phyloP scores from a whole-genome alignment of 2,329 filamentous ascomycete genomes.

The Cladosporium sp. region DNA sequence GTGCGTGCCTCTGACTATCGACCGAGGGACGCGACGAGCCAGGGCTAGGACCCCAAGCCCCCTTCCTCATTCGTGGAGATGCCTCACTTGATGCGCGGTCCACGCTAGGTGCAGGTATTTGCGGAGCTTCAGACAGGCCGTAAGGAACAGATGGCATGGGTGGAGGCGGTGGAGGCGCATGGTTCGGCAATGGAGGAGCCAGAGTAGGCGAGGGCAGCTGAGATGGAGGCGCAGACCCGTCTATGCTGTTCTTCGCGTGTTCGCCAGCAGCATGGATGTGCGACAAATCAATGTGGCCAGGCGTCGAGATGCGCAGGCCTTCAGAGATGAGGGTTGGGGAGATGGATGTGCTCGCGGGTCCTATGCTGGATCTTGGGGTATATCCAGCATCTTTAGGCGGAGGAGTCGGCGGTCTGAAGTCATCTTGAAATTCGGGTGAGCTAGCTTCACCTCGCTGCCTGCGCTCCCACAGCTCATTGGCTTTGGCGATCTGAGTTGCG shows the following conservation, averaged over 20 bases:
- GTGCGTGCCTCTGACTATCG: slow-evolving; percentile 34
- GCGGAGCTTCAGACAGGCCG: slow-evolving; percentile 31
- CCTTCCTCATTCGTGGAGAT: slow-evolving; percentile 33
- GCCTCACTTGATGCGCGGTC: slow-evolving; percentile 35
- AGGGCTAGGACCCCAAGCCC: slow-evolving; percentile 32
- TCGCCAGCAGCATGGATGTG: slow-evolving; percentile 39
- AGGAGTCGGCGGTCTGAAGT: slow-evolving; percentile 42
- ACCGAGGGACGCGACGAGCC: slow-evolving; percentile 36
- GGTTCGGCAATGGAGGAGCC: slow-evolving; percentile 45
- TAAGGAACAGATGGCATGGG: slow-evolving; percentile 31
- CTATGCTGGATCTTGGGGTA: slow-evolving; percentile 37
- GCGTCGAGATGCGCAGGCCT: slow-evolving; percentile 36
- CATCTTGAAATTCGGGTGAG: slow-evolving; percentile 16
- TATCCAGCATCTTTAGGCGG: slow-evolving; percentile 48
- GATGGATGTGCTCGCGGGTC: slow-evolving; percentile 31
- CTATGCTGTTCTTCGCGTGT: slow-evolving; percentile 15
- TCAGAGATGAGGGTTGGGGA: slow-evolving; percentile 25
- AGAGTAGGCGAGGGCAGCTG: slow-evolving; percentile 26
- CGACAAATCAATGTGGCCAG: slow-evolving; percentile 39
- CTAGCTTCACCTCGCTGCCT: slow-evolving; percentile 31
- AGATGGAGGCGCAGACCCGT: slow-evolving; percentile 11
- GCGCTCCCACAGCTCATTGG: slow-evolving; percentile 37
- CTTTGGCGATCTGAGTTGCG: slow-evolving; percentile 34
- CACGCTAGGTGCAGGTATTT: slow-evolving; percentile 26
- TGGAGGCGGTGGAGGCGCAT: slow-evolving; percentile 52